Conservation (phyloP, 768 basidiomycete species). For the Exidia glandulosa region DNA sequence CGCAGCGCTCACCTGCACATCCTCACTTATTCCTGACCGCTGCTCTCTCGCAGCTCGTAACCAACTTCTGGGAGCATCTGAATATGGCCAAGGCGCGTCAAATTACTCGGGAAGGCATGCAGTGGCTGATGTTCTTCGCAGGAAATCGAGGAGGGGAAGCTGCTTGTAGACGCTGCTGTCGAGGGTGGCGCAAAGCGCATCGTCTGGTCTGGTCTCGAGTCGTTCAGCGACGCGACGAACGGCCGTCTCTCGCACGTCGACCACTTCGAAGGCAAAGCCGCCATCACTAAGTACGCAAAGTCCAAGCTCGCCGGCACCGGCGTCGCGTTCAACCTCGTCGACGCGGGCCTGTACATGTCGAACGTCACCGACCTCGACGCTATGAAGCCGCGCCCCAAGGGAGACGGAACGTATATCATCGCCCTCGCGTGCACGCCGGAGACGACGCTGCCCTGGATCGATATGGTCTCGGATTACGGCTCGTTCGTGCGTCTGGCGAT, state of each 20-base stretch:
- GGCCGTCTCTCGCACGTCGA: background rate
- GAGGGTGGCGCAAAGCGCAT: background rate
- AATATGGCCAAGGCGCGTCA: background rate
- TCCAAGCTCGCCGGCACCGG: conserved; percentile 10
- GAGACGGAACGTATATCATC: background rate
- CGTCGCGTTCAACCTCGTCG: conserved; percentile 11
- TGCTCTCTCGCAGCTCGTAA: background rate
- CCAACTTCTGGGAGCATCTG: background rate
- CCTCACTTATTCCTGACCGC: background rate
- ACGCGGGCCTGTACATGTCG: conserved; percentile 4
- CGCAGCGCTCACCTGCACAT: background rate
- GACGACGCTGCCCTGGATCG: background rate
- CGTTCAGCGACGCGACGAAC: background rate
- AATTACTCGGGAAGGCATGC: background rate
- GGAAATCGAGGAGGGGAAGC: background rate
- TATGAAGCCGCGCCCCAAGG: background rate
- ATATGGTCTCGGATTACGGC: background rate
- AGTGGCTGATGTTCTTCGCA: background rate
- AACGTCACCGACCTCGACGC: background rate
- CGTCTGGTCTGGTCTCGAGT: background rate
- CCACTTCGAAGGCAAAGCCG: background rate
- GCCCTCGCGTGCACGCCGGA: background rate
- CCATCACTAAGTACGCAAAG: background rate
- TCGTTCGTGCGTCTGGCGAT: background rate
- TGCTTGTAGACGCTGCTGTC: background rate